Evolutionary conservation across 345 rosid species (phyloP).

Genomic region (Iberis pinnata): DNA sequence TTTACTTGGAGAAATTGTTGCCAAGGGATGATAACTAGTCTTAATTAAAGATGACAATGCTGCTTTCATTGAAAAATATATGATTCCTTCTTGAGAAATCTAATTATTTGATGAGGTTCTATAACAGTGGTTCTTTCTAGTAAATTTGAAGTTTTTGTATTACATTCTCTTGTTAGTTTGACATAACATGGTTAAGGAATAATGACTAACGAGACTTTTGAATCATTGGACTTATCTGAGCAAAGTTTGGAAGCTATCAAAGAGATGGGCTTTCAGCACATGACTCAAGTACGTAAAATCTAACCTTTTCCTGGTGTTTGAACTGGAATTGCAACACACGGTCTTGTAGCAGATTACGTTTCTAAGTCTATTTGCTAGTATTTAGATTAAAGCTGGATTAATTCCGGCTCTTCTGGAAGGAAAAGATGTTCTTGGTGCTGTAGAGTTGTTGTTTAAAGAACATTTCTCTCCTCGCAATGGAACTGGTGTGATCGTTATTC

Average conservation of each 20-base stretch:
- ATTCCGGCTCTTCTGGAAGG: conserved; percentile 74
- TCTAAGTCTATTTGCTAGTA: background rate
- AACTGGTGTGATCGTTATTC: conserved; percentile 76
- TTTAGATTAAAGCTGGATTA: conserved; percentile 84
- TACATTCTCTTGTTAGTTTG: too few relatives aligned
- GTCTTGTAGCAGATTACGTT: too few relatives aligned
- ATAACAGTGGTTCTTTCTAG: too few relatives aligned
- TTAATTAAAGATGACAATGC: too few relatives aligned
- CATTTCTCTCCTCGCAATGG: conserved; percentile 73
- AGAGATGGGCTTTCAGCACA: conserved; percentile 64
- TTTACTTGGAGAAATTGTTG: too few relatives aligned
- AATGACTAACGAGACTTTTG: conserved; percentile 72
- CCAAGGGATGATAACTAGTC: too few relatives aligned
- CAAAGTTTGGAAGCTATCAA: conserved; percentile 58
- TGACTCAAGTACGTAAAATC: conserved; percentile 65
- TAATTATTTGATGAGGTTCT: too few relatives aligned
- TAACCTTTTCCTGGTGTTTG: background rate
- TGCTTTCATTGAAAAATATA: too few relatives aligned
- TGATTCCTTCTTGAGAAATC: too few relatives aligned
- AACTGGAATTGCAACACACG: background rate
- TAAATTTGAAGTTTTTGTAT: too few relatives aligned
- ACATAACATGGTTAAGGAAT: conserved; percentile 76
- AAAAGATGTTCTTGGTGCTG: conserved; percentile 92
- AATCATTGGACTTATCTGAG: conserved; percentile 58
- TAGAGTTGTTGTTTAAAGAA: conserved; percentile 66